Base-by-base conservation (phyloP, 176 grass and related monocot species). In the Avena eriantha region DNA sequence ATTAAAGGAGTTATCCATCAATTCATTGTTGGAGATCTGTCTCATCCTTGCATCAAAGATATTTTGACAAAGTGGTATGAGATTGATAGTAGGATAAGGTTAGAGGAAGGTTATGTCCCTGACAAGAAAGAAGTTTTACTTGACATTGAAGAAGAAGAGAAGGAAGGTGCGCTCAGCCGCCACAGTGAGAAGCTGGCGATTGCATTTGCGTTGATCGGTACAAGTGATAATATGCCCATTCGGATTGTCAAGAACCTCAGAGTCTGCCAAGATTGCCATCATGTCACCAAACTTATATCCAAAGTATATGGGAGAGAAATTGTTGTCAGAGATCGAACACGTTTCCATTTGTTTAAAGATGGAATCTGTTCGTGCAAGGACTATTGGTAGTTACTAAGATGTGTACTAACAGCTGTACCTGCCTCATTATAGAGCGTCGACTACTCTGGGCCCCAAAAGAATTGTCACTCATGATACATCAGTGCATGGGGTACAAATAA, bases 121-220 rank as follows among this genome's bases (percentile, higher is more conserved):
- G 80, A 86, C 41, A 92, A 80, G 83, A 89, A 86, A 83, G 90
- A 92, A 83, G 90, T 92, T 53, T 76, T 86, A 73, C 74, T 92
- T 73, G 87, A 92, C 76, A 86, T 92, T 67, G 83, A 92, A 79
- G 90, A 92, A 78, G 83, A 92, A 73, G 86, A 92, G 65, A 92
- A 89, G 56, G 90, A 92, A 73, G 29, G 34, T 56, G 79, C 83
- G 47, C 90, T 92, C 76, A 79, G 73, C 50, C 83, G 83, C 49
- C 87, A 92, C 36, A 92, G 90, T 79, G 90, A 92, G 83, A 92
- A 92, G 79, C 58, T 92, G 83, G 90, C 87, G 69, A 89, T 92
- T 67, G 74, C 87, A 66, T 89, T 92, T 68, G 80, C 86, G 78
- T 74, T 92, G 64, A 80, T 92, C 75, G 83, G 41, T 51, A 89